Percentiles rank a stretch among this genome's conserved stretches.
Evolutionary conservation across 345 rosid genomes (phyloP).

Genomic region (Erysimum cheiranthoides): DNA sequence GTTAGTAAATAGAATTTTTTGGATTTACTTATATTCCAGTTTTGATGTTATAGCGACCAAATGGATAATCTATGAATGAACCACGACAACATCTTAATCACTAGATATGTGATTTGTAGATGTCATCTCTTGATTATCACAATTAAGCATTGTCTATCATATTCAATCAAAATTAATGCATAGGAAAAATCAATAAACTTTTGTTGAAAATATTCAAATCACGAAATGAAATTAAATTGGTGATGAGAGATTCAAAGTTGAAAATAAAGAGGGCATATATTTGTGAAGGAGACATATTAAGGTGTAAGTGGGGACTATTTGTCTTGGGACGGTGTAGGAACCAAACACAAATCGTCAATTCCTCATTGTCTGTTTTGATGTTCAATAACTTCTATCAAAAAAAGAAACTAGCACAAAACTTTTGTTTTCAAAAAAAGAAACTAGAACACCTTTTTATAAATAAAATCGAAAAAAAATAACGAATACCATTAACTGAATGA

Average conservation of each 20-base stretch:
- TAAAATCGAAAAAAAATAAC: neutral
- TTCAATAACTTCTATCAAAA: constrained; percentile 26
- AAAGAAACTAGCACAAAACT: neutral
- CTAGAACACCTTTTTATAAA: neutral
- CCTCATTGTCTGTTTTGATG: constrained; percentile 20
- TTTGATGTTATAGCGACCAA: neutral
- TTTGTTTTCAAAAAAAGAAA: no score
- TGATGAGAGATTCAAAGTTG: constrained; percentile 15
- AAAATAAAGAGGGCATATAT: constrained; percentile 28
- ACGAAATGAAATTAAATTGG: neutral
- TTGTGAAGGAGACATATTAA: constrained; percentile 37
- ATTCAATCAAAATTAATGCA: constrained; percentile 5
- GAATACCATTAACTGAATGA: constrained; percentile 2
- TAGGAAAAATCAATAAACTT: neutral
- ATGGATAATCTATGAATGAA: constrained; percentile 18
- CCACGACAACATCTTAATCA: constrained; percentile 19
- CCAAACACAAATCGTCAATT: constrained; percentile 36
- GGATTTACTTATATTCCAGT: neutral
- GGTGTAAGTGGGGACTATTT: constrained; percentile 43
- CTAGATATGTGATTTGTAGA: neutral
- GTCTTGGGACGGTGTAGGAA: constrained; percentile 39
- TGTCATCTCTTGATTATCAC: constrained; percentile 9
- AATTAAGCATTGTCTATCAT: neutral
- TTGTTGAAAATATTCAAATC: neutral
- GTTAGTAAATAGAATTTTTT: neutral